A percentile compares a stretch with the other conserved stretches of the same genome.
Evolutionary conservation across 768 basidiomycete genomes (phyloP).

Genomic region (Panus rudis): DNA sequence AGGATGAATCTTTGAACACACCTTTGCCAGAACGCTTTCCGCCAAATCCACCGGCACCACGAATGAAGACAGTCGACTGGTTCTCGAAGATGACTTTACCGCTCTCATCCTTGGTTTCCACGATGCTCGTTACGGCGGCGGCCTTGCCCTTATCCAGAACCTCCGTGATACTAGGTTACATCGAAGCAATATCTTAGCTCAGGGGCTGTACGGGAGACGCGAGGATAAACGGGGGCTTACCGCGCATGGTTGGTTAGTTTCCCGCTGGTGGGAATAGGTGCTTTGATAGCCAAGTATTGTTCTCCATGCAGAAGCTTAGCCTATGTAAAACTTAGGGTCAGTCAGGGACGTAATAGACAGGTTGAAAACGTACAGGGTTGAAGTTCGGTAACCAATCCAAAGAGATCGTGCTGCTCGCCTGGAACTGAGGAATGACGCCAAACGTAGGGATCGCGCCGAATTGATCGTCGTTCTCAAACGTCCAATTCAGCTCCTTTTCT

Average conservation of each 20-base stretch:
- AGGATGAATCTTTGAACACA: conserved; percentile 23
- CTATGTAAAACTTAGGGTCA: conserved; percentile 28
- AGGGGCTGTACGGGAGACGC: not conserved
- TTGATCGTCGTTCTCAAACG: conserved; percentile 81
- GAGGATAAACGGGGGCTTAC: conserved; percentile 32
- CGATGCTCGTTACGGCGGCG: conserved; percentile 74
- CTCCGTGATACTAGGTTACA: conserved; percentile 52
- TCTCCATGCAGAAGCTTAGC: conserved; percentile 98
- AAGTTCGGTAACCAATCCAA: conserved; percentile 92
- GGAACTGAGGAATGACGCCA: conserved; percentile 90
- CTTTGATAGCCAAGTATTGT: conserved; percentile 86
- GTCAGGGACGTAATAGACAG: not conserved
- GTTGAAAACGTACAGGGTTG: conserved; percentile 62
- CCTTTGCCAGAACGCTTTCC: conserved; percentile 82
- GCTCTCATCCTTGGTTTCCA: conserved; percentile 77
- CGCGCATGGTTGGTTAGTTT: conserved; percentile 70
- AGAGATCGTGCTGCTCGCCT: conserved; percentile 55
- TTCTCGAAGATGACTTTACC: conserved; percentile 87
- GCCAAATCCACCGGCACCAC: conserved; percentile 94
- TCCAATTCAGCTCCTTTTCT: conserved; percentile 87
- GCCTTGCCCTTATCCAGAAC: conserved; percentile 92
- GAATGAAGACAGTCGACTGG: conserved; percentile 85
- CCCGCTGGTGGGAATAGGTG: conserved; percentile 78
- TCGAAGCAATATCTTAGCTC: conserved; percentile 1
- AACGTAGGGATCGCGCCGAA: conserved; percentile 90